phyloP scores from a whole-genome alignment of 768 basidiomycete species.

The Kwoniella sp. region DNA sequence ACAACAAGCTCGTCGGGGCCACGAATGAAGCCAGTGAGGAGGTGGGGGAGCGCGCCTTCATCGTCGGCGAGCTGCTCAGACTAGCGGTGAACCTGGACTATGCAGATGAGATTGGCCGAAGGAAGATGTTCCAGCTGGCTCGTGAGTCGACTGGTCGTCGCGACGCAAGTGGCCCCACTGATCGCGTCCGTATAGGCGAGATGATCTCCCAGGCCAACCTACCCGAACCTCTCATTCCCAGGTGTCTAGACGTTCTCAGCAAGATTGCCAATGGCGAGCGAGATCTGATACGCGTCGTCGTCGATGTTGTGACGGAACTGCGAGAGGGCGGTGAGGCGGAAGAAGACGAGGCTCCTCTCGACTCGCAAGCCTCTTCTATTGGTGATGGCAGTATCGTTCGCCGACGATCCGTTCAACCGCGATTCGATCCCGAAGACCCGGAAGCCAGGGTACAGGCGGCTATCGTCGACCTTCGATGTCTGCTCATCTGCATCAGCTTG shows the following conservation, averaged over 20 bases:
- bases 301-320: constrained; percentile 79
- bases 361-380: constrained; percentile 35
- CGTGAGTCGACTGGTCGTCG: constrained; percentile 55
- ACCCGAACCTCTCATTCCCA: constrained; percentile 64
- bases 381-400: constrained; percentile 35
- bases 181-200: constrained; percentile 55
- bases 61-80: constrained; percentile 75
- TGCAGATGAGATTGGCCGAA: constrained; percentile 80
- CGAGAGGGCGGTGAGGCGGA: constrained; percentile 54
- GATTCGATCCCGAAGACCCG: constrained; percentile 49
- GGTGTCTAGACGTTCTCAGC: constrained; percentile 77
- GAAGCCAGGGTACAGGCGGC: constrained; percentile 62
- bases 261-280: constrained; percentile 67
- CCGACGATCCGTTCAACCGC: constrained; percentile 9
- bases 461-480: constrained; percentile 66
- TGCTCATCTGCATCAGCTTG: constrained; percentile 73
- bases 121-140: constrained; percentile 81
- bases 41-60: constrained; percentile 56
- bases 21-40: constrained; percentile 50
- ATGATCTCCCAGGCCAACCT: constrained; percentile 73
- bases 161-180: not conserved
- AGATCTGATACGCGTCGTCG: constrained; percentile 80
- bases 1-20: constrained; percentile 57
- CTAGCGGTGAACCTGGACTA: constrained; percentile 80
- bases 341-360: constrained; percentile 46